Evolutionary conservation across 179 eudicot genomes (phyloP).

Genomic region (Patellifolia procumbens): DNA sequence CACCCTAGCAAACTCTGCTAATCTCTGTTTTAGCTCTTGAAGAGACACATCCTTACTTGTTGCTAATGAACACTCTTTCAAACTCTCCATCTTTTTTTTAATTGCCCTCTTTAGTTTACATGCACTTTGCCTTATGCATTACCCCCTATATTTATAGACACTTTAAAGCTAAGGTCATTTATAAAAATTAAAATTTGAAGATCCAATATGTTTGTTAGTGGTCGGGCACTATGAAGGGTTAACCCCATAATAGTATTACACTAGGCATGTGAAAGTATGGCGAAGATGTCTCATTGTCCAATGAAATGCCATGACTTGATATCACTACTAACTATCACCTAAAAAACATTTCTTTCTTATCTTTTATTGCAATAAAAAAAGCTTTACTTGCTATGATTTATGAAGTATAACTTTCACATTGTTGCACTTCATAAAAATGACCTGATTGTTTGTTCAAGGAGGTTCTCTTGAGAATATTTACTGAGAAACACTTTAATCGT

Average conservation of each 20-base stretch:
- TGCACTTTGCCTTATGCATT: neutral
- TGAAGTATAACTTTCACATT: too few relatives aligned
- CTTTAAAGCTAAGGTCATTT: neutral
- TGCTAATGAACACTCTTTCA: constrained; percentile 21
- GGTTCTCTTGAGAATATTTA: too few relatives aligned
- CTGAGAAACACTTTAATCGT: too few relatives aligned
- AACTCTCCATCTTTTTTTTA: constrained; percentile 34
- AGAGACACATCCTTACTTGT: constrained; percentile 56
- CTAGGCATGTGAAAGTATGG: constrained; percentile 11
- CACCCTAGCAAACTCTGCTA: constrained; percentile 59
- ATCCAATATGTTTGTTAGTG: constrained; percentile 2
- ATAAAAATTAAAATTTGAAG: neutral
- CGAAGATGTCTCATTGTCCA: constrained; percentile 5
- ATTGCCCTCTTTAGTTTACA: neutral
- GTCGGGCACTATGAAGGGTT: constrained; percentile 1
- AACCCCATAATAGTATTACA: neutral
- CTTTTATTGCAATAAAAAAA: too few relatives aligned
- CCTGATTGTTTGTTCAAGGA: too few relatives aligned
- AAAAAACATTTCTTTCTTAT: neutral
- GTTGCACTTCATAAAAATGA: too few relatives aligned
- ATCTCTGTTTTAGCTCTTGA: constrained; percentile 54
- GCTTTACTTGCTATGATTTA: too few relatives aligned
- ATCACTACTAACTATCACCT: neutral
- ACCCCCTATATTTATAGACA: constrained; percentile 23
- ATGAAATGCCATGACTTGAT: neutral